These are phyloP conservation scores for Malbranchea zuffiana DNA, from an alignment of 2,329 filamentous ascomycete species.

Conservation along the genomic window DNA sequence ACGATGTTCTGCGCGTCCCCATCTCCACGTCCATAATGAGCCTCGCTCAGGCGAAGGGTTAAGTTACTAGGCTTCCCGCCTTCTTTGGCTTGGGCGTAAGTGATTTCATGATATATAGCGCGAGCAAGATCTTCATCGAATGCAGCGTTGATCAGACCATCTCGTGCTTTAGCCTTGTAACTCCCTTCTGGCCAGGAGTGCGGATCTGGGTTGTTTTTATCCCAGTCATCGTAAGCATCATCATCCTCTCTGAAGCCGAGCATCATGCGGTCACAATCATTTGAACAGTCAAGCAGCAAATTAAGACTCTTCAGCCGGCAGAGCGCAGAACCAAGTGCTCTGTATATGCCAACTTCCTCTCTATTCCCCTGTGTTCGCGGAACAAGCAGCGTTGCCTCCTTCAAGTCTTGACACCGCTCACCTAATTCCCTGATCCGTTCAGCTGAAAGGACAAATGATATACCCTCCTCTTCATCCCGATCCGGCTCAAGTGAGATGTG, in stretches of 20 bases:
- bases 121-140: conserved; percentile 1
- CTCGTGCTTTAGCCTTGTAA: too few species aligned
- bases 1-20: neutral
- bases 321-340: conserved; percentile 1
- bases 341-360: conserved; percentile 2
- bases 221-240: neutral
- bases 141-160: neutral
- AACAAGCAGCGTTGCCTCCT: neutral
- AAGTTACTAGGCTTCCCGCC: neutral
- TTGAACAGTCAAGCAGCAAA: neutral
- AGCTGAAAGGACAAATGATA: neutral
- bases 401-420: neutral
- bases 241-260: neutral
- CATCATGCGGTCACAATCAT: neutral
- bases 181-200: too few species aligned
- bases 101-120: conserved; percentile 3
- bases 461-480: too few species aligned
- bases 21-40: neutral
- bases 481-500: neutral
- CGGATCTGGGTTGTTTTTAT: neutral
- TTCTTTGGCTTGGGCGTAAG: neutral
- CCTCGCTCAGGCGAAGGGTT: neutral
- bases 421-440: neutral
- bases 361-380: neutral
- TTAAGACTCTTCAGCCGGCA: neutral